phyloP scores from a whole-genome alignment of 2,329 filamentous ascomycete genomes.

The Trichoderma sp. region DNA sequence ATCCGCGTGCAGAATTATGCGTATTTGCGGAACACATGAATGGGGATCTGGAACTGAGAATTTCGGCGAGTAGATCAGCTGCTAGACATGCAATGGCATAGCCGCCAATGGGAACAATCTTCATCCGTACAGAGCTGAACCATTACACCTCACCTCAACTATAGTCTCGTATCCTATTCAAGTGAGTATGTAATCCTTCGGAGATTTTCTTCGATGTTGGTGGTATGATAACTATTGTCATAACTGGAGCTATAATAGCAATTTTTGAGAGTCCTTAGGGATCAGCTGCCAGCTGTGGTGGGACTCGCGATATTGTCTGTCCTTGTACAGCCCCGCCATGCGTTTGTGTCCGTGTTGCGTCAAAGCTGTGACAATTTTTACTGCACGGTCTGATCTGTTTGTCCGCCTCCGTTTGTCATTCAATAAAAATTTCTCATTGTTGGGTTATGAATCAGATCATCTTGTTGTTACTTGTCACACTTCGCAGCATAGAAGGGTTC shows the following conservation, averaged over 20 bases:
- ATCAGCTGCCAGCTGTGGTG: neutral
- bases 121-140: neutral
- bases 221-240: neutral
- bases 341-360: neutral
- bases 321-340: neutral
- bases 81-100: neutral
- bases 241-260: neutral
- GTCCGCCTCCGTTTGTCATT: neutral
- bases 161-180: neutral
- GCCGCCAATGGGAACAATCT: neutral
- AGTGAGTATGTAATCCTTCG: neutral
- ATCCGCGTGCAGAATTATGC: neutral
- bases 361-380: neutral
- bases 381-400: neutral
- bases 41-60: neutral
- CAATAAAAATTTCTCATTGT: accelerated
- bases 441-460: neutral
- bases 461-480: neutral
- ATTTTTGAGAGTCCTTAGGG: neutral
- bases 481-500: neutral
- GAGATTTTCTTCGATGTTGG: neutral
- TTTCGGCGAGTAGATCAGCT: neutral
- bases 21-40: neutral
- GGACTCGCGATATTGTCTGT: neutral
- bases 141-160: too few relatives aligned